Base-by-base conservation (phyloP, 768 basidiomycete species). In the Podaxis sp. region DNA sequence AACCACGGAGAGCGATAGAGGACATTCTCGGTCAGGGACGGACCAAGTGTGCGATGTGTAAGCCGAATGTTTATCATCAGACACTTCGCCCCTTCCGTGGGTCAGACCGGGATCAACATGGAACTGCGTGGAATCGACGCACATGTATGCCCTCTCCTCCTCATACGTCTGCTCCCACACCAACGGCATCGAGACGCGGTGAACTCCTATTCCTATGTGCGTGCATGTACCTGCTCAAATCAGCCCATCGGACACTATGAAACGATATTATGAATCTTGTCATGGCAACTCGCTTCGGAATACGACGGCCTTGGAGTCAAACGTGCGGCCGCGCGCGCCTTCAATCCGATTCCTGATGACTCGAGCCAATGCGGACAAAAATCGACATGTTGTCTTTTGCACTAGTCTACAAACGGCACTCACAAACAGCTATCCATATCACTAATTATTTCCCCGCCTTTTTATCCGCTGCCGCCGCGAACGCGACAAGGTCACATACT, bases 401-500 rank as follows among this genome's bases (percentile, higher is more conserved):
- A 11, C 49, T n/a, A 50, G 12, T 4, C 12, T 22, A 50, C 46
- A 47, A n/a, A 9, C 49, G 12, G 9, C 49, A 24, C 12, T 12
- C 12, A 41, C 12, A 25, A 12, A 50, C 24, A 22, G 22, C 47
- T 50, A 50, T 11, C 19, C 22, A 22, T 0, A 24, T 43, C 24
- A 57, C 46, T 47, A 41, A 24, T 40, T 65, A 64, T 51, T 65
- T 66, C 24, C 52, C 59, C 4, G 50, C 43, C 50, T 69, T 67
- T 22, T 64, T 60, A 40, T 73, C 72, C 13, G 75, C 75, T 63
- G 93, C 91, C 72, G 93, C 91, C 63, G 88, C 87, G 76, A 75
- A 90, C 63, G 85, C 80, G 71, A 97, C 77, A 54, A 96, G 82
- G 73, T 96, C 96, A 75, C 88, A 88, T 46, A 96, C 93, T 69